Conservation (phyloP, 345 rosid species). For the Noccaea caerulescens region DNA sequence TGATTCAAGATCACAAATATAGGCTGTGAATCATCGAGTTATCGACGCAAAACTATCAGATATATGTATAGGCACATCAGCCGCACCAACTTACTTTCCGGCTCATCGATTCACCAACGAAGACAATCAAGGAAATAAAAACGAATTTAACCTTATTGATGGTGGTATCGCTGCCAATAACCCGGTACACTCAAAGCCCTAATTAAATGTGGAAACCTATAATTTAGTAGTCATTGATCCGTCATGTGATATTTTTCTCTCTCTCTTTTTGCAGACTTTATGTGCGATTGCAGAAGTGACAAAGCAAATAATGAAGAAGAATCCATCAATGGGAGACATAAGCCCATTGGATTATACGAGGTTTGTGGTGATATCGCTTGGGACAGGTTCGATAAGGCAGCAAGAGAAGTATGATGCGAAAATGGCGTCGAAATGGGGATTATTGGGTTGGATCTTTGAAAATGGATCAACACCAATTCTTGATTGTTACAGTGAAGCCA, state of each 20-base stretch:
- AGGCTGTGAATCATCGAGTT: conserved; percentile 44
- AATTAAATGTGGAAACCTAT: no score
- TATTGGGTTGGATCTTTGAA: conserved; percentile 55
- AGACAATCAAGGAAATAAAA: conserved; percentile 42
- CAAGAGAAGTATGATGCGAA: conserved; percentile 52
- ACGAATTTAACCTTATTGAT: conserved; percentile 74
- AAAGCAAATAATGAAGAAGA: conserved; percentile 57
- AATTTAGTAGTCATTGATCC: not conserved
- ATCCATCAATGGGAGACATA: conserved; percentile 50
- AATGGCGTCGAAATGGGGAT: conserved; percentile 70
- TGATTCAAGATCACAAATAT: conserved; percentile 5
- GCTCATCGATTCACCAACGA: conserved; percentile 57
- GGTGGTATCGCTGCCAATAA: conserved; percentile 74
- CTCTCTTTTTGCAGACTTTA: conserved; percentile 49
- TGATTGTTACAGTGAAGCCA: conserved; percentile 55
- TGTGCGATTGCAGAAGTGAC: conserved; percentile 69
- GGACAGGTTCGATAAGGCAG: conserved; percentile 60
- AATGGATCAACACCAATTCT: conserved; percentile 58
- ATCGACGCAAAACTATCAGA: conserved; percentile 62
- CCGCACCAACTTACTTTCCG: conserved; percentile 80
- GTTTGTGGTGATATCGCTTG: conserved; percentile 68
- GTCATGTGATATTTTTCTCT: not conserved
- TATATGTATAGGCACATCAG: conserved; percentile 71
- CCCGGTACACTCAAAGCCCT: conserved; percentile 51
- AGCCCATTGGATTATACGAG: conserved; percentile 61